Evolutionary conservation across 179 eudicot species (phyloP), one percentile per base, ranked within the genome.

Genomic region (Corrigiola litoralis): DNA sequence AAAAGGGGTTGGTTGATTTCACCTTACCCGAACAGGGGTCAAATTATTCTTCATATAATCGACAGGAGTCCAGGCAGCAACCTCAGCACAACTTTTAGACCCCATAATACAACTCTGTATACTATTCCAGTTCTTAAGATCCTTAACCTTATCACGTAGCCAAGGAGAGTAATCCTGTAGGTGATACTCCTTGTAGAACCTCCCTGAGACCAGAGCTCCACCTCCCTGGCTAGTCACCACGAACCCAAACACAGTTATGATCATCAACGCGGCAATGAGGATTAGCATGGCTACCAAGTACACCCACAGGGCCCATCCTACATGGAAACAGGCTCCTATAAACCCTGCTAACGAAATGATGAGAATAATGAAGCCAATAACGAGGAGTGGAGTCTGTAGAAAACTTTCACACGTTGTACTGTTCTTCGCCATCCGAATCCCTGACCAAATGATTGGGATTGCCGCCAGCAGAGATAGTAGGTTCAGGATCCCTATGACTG

Each of bases 401-500:
- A 92, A 92, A 52, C 67, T 82, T 23, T 85, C 87, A 61, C 98
- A 92, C 2, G 96, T 80, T 8, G 85, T 74, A 51, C 81, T 85
- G 56, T 76, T 81, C 21, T 67, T 70, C 0, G 91, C 85, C 82
- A 92, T 78, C 85, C 89, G 87, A 21, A 92, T 62, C 20, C 95
- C 96, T 0, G 83, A 92, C 9, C 89, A 95, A 18, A 92, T 89
- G 31, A 92, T 85, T 2, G 98, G 98, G 29, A 92, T 85, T 0
- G 98, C 89, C 24, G 95, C 86, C 32, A 92, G 68, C 33, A 92
- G 90, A 1, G 96, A 77, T 69, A 92, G 74, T 21, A 92, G 88
- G 92, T 92, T 92, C 18, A 92, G 65, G 77, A 92, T 80, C 2
- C 98, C 98, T 53, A 92, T 85, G 12, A 89, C 85, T 4, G 95